Conservation (phyloP, 2,329 filamentous ascomycete species). For the Zasmidium cellare region DNA sequence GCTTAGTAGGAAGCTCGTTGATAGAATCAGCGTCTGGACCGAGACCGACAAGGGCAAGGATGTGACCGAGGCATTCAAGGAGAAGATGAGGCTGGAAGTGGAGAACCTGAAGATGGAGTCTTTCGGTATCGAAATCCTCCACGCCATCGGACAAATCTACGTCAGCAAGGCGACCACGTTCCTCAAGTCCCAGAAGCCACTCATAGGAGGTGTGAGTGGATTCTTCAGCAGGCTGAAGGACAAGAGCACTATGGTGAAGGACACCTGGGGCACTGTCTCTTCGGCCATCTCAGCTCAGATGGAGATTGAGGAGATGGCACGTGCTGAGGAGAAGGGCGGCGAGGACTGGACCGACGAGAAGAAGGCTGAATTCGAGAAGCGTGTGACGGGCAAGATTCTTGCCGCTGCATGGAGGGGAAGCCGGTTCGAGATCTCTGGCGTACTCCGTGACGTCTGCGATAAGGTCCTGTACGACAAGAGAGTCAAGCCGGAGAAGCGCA, state of each 20-base stretch:
- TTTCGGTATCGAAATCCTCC: slow-evolving; percentile 92
- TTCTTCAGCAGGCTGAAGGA: slow-evolving; percentile 95
- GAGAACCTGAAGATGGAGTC: slow-evolving; percentile 99
- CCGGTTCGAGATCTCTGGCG: slow-evolving; percentile 97
- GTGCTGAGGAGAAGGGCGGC: slow-evolving; percentile 88
- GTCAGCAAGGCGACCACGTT: slow-evolving; percentile 82
- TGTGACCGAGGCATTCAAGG: slow-evolving; percentile 85
- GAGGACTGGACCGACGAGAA: slow-evolving; percentile 99
- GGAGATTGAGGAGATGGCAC: slow-evolving; percentile 99
- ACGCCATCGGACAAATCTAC: slow-evolving; percentile 92
- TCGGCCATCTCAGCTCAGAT: slow-evolving; percentile 96
- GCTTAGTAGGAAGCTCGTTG: slow-evolving; percentile 78
- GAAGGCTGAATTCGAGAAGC: slow-evolving; percentile 90
- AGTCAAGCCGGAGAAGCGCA: slow-evolving; percentile 76
- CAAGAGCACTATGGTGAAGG: slow-evolving; percentile 94
- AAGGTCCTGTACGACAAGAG: slow-evolving; percentile 76
- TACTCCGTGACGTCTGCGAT: slow-evolving; percentile 92
- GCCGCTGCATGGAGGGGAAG: slow-evolving; percentile 94
- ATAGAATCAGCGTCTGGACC: slow-evolving; percentile 91
- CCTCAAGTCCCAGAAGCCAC: slow-evolving; percentile 93
- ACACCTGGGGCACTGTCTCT: slow-evolving; percentile 97
- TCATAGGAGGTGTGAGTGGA: slow-evolving; percentile 76
- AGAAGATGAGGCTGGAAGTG: slow-evolving; percentile 91
- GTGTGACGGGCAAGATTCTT: slow-evolving; percentile 95
- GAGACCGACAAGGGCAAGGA: slow-evolving; percentile 89